Conservation (phyloP, 768 basidiomycete genomes). For the Rhizopogon vinicolor region DNA sequence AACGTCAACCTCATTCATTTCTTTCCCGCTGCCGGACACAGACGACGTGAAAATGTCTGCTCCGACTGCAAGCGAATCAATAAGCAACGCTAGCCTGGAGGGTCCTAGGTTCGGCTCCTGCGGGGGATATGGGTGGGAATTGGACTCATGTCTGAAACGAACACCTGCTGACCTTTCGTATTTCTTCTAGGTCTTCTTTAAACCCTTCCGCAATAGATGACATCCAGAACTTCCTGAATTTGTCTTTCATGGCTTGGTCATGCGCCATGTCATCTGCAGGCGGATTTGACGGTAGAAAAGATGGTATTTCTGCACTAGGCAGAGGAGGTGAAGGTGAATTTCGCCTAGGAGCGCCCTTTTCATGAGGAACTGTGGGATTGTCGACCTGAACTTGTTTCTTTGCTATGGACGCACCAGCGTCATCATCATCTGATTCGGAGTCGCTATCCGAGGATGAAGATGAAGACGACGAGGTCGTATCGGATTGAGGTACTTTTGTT, state of each 20-base stretch:
- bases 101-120: constrained; percentile 67
- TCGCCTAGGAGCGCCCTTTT: constrained; percentile 4
- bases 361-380: background rate
- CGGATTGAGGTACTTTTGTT: constrained; percentile 7
- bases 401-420: background rate
- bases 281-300: constrained; percentile 45
- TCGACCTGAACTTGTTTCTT: background rate
- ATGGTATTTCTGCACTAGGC: constrained; percentile 35
- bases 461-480: constrained; percentile 5
- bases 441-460: constrained; percentile 16
- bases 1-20: constrained; percentile 72
- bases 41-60: constrained; percentile 64
- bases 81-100: constrained; percentile 66
- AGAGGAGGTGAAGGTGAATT: constrained; percentile 22
- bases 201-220: constrained; percentile 76
- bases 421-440: constrained; percentile 7
- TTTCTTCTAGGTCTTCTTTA: constrained; percentile 76
- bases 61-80: constrained; percentile 79
- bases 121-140: background rate
- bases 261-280: constrained; percentile 28
- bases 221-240: constrained; percentile 88
- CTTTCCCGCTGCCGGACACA: constrained; percentile 19
- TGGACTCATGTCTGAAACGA: constrained; percentile 19
- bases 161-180: constrained; percentile 58
- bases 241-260: constrained; percentile 56